These are phyloP conservation scores for Mycosphaerella sp. DNA, from an alignment of 2,329 filamentous ascomycete genomes.

Conservation along the genomic window DNA sequence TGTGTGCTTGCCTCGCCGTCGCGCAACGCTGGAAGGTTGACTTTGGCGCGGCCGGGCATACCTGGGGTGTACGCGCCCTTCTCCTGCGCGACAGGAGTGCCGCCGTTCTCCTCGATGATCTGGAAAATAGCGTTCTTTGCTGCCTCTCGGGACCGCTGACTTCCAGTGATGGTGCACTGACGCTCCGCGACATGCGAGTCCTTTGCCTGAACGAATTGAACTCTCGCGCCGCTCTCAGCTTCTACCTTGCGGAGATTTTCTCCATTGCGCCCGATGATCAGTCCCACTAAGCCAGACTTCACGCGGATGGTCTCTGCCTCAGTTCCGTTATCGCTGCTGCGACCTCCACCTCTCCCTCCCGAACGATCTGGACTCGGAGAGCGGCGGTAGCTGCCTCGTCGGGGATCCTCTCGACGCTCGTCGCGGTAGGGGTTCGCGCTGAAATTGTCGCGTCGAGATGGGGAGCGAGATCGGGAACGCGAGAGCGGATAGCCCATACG, in stretches of 20 bases:
- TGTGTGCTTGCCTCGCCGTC: constrained; percentile 82
- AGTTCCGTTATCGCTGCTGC: constrained; percentile 56
- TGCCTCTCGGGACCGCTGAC: constrained; percentile 62
- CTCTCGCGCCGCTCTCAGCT: constrained; percentile 70
- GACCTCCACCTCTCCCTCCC: constrained; percentile 24
- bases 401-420: constrained; percentile 66
- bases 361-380: constrained; percentile 60
- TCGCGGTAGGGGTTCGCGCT: constrained; percentile 68
- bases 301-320: constrained; percentile 81
- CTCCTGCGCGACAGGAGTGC: constrained; percentile 38
- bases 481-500: constrained; percentile 56
- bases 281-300: constrained; percentile 76
- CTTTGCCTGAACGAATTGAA: constrained; percentile 77
- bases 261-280: constrained; percentile 85
- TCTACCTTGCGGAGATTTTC: constrained; percentile 85
- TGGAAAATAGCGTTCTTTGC: constrained; percentile 78
- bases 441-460: constrained; percentile 60
- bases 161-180: constrained; percentile 79
- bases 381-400: constrained; percentile 53
- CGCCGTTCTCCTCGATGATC: constrained; percentile 80
- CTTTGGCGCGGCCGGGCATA: constrained; percentile 33
- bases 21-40: constrained; percentile 49
- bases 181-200: constrained; percentile 65
- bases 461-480: constrained; percentile 64
- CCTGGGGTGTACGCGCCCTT: constrained; percentile 33